Evolutionary conservation across 352 stramenopile species (phyloP), one percentile per base, ranked within the genome.

Genomic region (Pythium coloratum): DNA sequence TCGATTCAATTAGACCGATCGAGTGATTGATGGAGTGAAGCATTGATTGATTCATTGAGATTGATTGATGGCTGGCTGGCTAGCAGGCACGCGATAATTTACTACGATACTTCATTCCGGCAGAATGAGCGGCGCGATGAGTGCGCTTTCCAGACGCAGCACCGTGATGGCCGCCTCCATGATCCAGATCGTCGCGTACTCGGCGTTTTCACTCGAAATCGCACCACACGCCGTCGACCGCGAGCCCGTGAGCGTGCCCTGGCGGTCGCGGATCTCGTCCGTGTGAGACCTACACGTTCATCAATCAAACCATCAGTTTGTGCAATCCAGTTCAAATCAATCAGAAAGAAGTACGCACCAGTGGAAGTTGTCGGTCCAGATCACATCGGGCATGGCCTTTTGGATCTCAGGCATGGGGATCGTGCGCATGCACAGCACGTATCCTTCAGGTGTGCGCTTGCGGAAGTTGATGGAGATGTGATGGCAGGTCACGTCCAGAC

Each of bases 281-380:
- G 58, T 51, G 38, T 71, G 65, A 44, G 59, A 67, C 58, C 64
- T 70, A 24, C 9, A 36, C 16, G 10, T 38, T 38, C 33, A 38
- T 38, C 36, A 9, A 44, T 10, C 36, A 44, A 44, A 44, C 36
- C 36, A 44, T 44, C 16, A 44, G 36, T 12, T 44, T 16, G 8
- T 16, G 36, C 20, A 24, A 24, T 24, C 20, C 20, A 24, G 20
- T 24, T 24, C 20, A 24, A 49, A 49, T 32, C 18, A 33, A 24
- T 28, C 18, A 33, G 18, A 53, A 0, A 38, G 58, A 5, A 30
- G 46, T 54, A 57, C 63, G 56, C 46, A 70, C 65, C 65, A 71
- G 38, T 62, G 46, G 40, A 71, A 71, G 59, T 66, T 71, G 33
- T 71, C 49, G 38, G 59, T 71, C 65, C 65, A 71, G 58, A 66